These are phyloP conservation scores for Buddleja alternifolia DNA, from an alignment of 257 asterid genomes.

Conservation along the genomic window DNA sequence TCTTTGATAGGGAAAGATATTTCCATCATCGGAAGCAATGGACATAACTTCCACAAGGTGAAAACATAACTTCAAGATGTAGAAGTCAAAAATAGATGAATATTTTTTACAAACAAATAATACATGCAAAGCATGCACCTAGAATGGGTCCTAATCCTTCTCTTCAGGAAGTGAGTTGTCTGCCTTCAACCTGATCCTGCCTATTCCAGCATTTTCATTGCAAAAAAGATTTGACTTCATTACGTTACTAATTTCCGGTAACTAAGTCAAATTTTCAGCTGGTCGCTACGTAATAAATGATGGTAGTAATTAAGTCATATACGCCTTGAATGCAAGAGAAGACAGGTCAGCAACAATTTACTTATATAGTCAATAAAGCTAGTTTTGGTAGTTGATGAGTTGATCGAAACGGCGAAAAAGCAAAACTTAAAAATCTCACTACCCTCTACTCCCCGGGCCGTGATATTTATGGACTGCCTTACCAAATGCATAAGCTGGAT, in stretches of 20 bases:
- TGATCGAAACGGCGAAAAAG: not conserved
- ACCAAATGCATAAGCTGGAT: too few species aligned
- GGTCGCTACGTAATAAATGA: not conserved
- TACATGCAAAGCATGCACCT: not conserved
- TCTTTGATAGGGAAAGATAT: too few species aligned
- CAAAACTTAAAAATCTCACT: not conserved
- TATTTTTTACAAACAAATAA: not conserved
- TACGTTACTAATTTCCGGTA: not conserved
- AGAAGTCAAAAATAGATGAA: not conserved
- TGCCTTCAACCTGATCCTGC: conserved; percentile 4
- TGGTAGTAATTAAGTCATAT: not conserved
- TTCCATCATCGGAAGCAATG: not conserved
- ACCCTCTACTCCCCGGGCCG: not conserved
- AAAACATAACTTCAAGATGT: not conserved
- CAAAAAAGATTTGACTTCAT: not conserved
- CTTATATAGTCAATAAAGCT: not conserved
- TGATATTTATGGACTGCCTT: not conserved
- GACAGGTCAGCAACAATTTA: not conserved
- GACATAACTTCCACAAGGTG: not conserved
- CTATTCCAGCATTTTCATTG: conserved; percentile 1
- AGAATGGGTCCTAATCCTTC: not conserved
- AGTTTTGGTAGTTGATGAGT: not conserved
- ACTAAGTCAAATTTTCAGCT: not conserved
- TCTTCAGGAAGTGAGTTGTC: not conserved
- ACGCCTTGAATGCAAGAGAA: not conserved